Percentiles rank a stretch among this genome's conserved stretches.
These are phyloP conservation scores for Chytriomyces sp. DNA, from an alignment of 192 early-diverging fungal species.

Conservation along the genomic window DNA sequence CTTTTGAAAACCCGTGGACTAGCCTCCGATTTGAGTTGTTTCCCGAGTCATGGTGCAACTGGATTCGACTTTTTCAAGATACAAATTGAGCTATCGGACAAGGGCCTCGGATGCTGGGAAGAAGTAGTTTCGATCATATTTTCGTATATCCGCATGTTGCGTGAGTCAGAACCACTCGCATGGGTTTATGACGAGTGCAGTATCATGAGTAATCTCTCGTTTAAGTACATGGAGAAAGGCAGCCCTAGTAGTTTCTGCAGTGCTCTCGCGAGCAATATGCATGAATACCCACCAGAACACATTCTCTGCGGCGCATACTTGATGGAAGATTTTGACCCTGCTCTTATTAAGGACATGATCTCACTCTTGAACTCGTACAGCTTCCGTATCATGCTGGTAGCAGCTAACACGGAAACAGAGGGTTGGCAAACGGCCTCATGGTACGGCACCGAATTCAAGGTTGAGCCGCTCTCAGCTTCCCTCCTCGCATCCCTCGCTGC, in stretches of 20 bases:
- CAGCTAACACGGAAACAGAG: slow-evolving; percentile 30
- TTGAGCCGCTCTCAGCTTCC: slow-evolving; percentile 54
- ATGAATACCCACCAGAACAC: slow-evolving; percentile 69
- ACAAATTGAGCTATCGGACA: slow-evolving; percentile 79
- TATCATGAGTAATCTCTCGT: slow-evolving; percentile 39
- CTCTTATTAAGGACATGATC: slow-evolving; percentile 64
- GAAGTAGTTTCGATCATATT: slow-evolving; percentile 81
- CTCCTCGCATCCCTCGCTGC: slow-evolving; percentile 33
- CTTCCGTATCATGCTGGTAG: slow-evolving; percentile 45
- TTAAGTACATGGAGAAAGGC: slow-evolving; percentile 57
- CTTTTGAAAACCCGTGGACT: slow-evolving; percentile 84
- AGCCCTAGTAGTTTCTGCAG: slow-evolving; percentile 67
- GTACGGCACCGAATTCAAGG: slow-evolving; percentile 82
- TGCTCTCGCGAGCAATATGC: slow-evolving; percentile 72
- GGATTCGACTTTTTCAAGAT: slow-evolving; percentile 85
- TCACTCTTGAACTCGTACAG: slow-evolving; percentile 60
- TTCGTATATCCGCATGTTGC: slow-evolving; percentile 85
- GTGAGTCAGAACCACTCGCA: slow-evolving; percentile 61
- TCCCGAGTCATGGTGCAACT: slow-evolving; percentile 61
- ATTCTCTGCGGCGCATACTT: slow-evolving; percentile 71
- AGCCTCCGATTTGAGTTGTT: slow-evolving; percentile 74
- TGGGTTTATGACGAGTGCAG: slow-evolving; percentile 79
- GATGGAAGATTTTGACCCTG: slow-evolving; percentile 68
- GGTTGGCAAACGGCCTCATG: slow-evolving; percentile 66
- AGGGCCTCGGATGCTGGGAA: slow-evolving; percentile 73